Conservation (phyloP, 2,329 filamentous ascomycete species). For the Pseudocercospora crystallina region DNA sequence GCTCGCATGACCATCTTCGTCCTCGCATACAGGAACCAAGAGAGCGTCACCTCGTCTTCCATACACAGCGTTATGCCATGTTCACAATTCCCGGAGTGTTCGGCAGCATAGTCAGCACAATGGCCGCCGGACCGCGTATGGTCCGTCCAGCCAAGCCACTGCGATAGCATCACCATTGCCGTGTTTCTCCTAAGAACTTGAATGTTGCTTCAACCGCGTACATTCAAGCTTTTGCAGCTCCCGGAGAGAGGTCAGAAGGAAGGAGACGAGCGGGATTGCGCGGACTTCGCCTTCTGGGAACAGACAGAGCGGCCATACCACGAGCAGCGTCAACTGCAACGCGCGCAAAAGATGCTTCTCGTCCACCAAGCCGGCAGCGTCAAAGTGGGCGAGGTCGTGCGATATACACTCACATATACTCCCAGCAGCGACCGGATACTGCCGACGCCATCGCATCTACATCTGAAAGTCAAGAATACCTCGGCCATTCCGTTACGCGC, state of each 20-base stretch:
- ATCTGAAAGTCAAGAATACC: slow-evolving; percentile 88
- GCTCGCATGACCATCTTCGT: too few relatives aligned
- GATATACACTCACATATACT: slow-evolving; percentile 88
- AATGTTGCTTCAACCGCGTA: slow-evolving; percentile 13
- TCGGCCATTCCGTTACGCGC: slow-evolving; percentile 87
- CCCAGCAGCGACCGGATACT: slow-evolving; percentile 86
- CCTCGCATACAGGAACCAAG: too few relatives aligned
- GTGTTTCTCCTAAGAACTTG: neutral
- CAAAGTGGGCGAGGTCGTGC: slow-evolving; percentile 90
- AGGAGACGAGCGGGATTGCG: neutral
- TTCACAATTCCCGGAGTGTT: too few relatives aligned
- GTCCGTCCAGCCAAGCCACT: neutral
- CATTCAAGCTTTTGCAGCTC: slow-evolving; percentile 6
- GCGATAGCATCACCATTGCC: slow-evolving; percentile 5
- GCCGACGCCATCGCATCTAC: slow-evolving; percentile 75
- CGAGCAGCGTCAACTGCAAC: neutral
- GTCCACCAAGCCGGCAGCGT: slow-evolving; percentile 87
- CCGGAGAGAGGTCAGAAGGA: slow-evolving; percentile 1
- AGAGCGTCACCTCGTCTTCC: too few relatives aligned
- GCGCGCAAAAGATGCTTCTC: slow-evolving; percentile 67
- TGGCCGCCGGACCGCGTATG: neutral
- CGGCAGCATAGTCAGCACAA: neutral
- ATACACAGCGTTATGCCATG: too few relatives aligned
- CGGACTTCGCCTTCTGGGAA: slow-evolving; percentile 6
- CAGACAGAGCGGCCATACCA: slow-evolving; percentile 4